Evolutionary conservation across 1,139 yeast species (phyloP).

Genomic region (Blastobotrys buckinghamii): DNA sequence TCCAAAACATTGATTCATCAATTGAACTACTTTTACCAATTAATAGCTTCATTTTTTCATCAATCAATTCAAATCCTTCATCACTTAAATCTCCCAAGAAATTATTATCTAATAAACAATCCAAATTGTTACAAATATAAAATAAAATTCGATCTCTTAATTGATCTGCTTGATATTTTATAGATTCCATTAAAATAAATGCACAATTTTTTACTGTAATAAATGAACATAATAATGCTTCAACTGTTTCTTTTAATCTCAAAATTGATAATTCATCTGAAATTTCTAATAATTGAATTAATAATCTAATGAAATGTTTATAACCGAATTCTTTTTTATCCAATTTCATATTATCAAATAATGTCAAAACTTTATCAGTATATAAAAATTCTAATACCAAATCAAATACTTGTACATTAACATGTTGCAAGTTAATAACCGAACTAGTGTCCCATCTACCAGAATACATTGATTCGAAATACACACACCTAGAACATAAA

Average conservation of each 20-base stretch:
- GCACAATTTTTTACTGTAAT: conserved; percentile 57
- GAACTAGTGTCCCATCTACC: conserved; percentile 43
- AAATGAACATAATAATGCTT: conserved; percentile 54
- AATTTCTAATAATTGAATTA: conserved; percentile 55
- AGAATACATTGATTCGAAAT: conserved; percentile 56
- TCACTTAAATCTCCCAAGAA: conserved; percentile 27
- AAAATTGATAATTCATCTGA: conserved; percentile 61
- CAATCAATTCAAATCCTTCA: conserved; percentile 31
- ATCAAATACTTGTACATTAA: conserved; percentile 42
- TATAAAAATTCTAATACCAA: conserved; percentile 52
- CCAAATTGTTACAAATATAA: conserved; percentile 64
- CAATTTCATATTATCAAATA: conserved; percentile 41
- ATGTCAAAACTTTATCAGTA: conserved; percentile 43
- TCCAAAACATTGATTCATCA: conserved; percentile 5
- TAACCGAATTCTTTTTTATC: conserved; percentile 21
- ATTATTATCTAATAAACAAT: conserved; percentile 51
- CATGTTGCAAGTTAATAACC: conserved; percentile 26
- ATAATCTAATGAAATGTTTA: conserved; percentile 47
- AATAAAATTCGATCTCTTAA: conserved; percentile 58
- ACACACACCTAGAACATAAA: conserved; percentile 52
- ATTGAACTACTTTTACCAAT: background rate
- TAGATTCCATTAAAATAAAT: conserved; percentile 50
- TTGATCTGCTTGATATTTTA: conserved; percentile 46
- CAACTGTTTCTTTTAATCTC: conserved; percentile 55
- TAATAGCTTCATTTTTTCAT: conserved; percentile 24